Conservation (phyloP, 495 filamentous ascomycete species). For the Physcia stellaris region DNA sequence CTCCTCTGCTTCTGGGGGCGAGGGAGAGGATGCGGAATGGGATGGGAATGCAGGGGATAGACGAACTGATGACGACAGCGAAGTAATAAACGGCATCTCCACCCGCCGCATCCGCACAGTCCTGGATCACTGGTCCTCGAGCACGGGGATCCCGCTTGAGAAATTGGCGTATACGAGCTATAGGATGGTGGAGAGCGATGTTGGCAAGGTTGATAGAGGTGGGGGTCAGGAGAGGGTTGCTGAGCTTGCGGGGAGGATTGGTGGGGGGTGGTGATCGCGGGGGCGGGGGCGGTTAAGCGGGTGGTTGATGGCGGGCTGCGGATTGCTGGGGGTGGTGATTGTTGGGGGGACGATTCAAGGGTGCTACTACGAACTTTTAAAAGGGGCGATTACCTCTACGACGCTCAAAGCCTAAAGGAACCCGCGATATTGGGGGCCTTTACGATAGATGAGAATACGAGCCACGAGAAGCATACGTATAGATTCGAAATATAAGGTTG, state of each 20-base stretch:
- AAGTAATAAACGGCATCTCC: slow-evolving; percentile 43
- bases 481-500: no score
- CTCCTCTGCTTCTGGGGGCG: slow-evolving; percentile 39
- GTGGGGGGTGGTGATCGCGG: slow-evolving; percentile 89
- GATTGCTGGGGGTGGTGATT: no score
- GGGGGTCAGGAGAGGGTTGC: slow-evolving; percentile 69
- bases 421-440: no score
- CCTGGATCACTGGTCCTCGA: slow-evolving; percentile 56
- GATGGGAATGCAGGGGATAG: slow-evolving; percentile 12
- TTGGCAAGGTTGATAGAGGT: slow-evolving; percentile 56
- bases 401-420: no score
- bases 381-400: no score
- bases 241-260: slow-evolving; percentile 82
- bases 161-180: slow-evolving; percentile 75
- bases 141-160: slow-evolving; percentile 54
- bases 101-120: slow-evolving; percentile 29
- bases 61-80: slow-evolving; percentile 12
- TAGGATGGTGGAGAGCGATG: slow-evolving; percentile 84
- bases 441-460: no score
- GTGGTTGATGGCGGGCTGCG: no score
- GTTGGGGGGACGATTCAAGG: no score
- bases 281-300: no score
- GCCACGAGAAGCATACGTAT: no score
- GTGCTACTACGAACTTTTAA: no score
- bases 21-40: slow-evolving; percentile 17